Conservation (phyloP, 2,329 filamentous ascomycete genomes). For the Sordariomycetes sp. region DNA sequence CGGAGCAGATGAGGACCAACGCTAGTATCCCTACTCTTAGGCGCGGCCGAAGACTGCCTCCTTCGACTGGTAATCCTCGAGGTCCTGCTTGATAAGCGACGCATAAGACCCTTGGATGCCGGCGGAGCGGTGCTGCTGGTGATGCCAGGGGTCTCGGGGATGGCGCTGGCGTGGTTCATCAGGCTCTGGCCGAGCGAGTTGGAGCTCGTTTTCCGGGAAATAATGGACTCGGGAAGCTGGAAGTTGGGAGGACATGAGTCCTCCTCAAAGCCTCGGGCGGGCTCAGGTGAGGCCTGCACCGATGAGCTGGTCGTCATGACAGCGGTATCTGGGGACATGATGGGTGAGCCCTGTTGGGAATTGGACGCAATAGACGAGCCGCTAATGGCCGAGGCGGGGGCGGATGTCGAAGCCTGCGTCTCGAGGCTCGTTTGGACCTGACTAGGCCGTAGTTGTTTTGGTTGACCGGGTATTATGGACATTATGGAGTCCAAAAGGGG, state of each 20-base stretch:
- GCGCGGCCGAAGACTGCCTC: constrained; percentile 67
- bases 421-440: constrained; percentile 38
- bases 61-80: constrained; percentile 57
- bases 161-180: constrained; percentile 40
- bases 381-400: constrained; percentile 40
- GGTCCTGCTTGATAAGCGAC: constrained; percentile 75
- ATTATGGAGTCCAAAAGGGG: constrained; percentile 24
- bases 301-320: constrained; percentile 52
- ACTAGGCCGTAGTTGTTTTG: constrained; percentile 33
- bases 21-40: constrained; percentile 75
- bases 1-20: constrained; percentile 83
- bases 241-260: constrained; percentile 46
- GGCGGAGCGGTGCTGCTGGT: constrained; percentile 7
- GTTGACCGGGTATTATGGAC: constrained; percentile 28
- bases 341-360: constrained; percentile 45
- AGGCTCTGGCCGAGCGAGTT: constrained; percentile 56
- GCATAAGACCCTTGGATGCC: constrained; percentile 55
- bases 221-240: constrained; percentile 64
- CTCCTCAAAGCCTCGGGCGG: constrained; percentile 43
- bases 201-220: constrained; percentile 49
- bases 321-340: constrained; percentile 44
- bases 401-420: constrained; percentile 33
- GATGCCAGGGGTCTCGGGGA: constrained; percentile 29
- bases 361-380: constrained; percentile 46
- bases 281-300: constrained; percentile 58